Evolutionary conservation across 345 rosid species (phyloP).

Genomic region (Lagerstroemia speciosa): DNA sequence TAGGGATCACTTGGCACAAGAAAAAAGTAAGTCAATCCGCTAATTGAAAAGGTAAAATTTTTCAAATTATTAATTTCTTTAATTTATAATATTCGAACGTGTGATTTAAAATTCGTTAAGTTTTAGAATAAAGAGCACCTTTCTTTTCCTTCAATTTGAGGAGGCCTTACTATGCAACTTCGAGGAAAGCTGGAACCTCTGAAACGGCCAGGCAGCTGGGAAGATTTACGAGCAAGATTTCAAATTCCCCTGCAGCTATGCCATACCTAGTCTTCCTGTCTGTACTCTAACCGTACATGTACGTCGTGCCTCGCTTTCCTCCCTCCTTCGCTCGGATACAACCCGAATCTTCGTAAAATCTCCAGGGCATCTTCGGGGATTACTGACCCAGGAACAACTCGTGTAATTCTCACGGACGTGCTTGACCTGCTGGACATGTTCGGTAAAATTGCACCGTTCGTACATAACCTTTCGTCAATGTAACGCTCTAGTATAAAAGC

Average conservation of each 20-base stretch:
- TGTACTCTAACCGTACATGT: slow-evolving; percentile 7
- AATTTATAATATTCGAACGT: no score
- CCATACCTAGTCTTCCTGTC: slow-evolving; percentile 7
- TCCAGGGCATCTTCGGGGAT: background rate
- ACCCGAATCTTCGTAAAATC: background rate
- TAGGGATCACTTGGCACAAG: no score
- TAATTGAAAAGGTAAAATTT: no score
- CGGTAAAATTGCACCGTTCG: no score
- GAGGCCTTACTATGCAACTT: slow-evolving; percentile 35
- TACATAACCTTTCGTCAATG: no score
- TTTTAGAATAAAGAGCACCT: no score
- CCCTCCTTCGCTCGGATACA: background rate
- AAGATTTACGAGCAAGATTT: background rate
- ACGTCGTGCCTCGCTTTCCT: slow-evolving; percentile 8
- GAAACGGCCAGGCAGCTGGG: background rate
- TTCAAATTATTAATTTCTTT: no score
- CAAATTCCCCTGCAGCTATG: background rate
- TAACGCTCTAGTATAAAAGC: no score
- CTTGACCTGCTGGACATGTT: background rate
- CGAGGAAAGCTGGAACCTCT: slow-evolving; percentile 26
- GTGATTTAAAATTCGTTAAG: no score
- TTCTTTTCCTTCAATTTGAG: background rate
- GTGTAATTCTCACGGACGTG: background rate
- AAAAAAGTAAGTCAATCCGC: no score
- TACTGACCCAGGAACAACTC: background rate